phyloP scores from a whole-genome alignment of 768 basidiomycete species.

The Boletus rex-veris region DNA sequence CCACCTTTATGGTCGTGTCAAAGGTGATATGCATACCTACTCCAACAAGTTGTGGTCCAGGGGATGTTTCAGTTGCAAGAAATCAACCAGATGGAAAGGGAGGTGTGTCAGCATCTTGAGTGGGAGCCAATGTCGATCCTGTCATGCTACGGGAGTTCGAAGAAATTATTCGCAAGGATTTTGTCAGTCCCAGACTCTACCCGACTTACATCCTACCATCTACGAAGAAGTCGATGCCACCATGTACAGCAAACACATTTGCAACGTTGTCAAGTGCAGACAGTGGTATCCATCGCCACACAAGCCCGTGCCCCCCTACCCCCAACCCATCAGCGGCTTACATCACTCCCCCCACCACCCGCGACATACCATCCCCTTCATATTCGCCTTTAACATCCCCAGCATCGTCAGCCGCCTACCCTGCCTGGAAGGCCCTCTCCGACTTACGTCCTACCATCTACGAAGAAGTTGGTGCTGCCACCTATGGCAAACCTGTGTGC shows the following conservation, averaged over 20 bases:
- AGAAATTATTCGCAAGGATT: slow-evolving; percentile 55
- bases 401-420: slow-evolving; percentile 58
- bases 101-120: slow-evolving; percentile 85
- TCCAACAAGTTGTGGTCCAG: slow-evolving; percentile 89
- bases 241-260: slow-evolving; percentile 30
- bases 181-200: slow-evolving; percentile 51
- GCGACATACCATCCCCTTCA: slow-evolving; percentile 48
- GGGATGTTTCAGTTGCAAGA: slow-evolving; percentile 75
- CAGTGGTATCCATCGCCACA: slow-evolving; percentile 31
- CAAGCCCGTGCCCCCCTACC: slow-evolving; percentile 19
- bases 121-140: slow-evolving; percentile 81
- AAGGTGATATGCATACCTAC: slow-evolving; percentile 89
- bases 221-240: slow-evolving; percentile 55
- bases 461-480: slow-evolving; percentile 54
- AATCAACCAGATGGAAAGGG: slow-evolving; percentile 80
- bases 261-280: slow-evolving; percentile 31
- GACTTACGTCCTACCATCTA: slow-evolving; percentile 52
- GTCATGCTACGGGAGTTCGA: slow-evolving; percentile 60
- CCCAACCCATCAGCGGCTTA: slow-evolving; percentile 15
- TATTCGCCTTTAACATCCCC: slow-evolving; percentile 53
- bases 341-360: slow-evolving; percentile 33
- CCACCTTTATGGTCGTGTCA: slow-evolving; percentile 68
- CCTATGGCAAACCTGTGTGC: slow-evolving; percentile 29
- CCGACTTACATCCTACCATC: slow-evolving; percentile 61
- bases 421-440: slow-evolving; percentile 37